Evolutionary conservation across 306 rosid genomes (phyloP).

Genomic region (Begonia masoniana): DNA sequence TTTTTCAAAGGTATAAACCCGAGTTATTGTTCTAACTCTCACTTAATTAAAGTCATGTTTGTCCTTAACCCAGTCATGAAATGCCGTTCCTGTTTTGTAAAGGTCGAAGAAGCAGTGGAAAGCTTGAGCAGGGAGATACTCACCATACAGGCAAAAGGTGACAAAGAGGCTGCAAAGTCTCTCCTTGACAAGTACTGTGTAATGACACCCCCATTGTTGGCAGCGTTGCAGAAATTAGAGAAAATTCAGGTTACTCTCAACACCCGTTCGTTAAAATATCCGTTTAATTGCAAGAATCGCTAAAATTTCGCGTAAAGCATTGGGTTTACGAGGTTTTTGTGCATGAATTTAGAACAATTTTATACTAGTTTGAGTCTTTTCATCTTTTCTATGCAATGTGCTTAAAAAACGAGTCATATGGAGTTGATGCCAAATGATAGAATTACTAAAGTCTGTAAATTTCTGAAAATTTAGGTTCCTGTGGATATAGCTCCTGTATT

Average conservation of each 20-base stretch:
- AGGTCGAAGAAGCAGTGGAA: constrained; percentile 85
- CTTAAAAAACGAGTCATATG: too few species aligned
- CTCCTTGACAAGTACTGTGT: constrained; percentile 52
- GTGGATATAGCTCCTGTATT: constrained; percentile 74
- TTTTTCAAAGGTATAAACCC: constrained; percentile 54
- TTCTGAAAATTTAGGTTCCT: constrained; percentile 42
- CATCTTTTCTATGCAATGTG: too few species aligned
- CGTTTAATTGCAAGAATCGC: too few species aligned
- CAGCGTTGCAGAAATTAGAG: constrained; percentile 60
- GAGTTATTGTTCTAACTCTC: constrained; percentile 2
- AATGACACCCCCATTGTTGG: constrained; percentile 48
- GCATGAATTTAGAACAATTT: too few species aligned
- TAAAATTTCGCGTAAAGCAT: too few species aligned
- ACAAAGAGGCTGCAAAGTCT: constrained; percentile 65
- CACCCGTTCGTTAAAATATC: too few species aligned
- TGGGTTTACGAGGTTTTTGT: too few species aligned
- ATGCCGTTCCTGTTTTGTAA: constrained; percentile 4
- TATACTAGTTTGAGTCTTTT: too few species aligned
- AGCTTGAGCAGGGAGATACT: constrained; percentile 78
- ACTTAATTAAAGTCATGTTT: background rate
- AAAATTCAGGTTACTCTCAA: constrained; percentile 42
- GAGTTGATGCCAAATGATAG: too few species aligned
- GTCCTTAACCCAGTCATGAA: constrained; percentile 8
- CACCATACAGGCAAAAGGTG: constrained; percentile 84
- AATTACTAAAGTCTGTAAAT: too few species aligned